These are phyloP conservation scores for Sarocladium oryzae DNA, from an alignment of 2,329 filamentous ascomycete genomes.

Conservation along the genomic window DNA sequence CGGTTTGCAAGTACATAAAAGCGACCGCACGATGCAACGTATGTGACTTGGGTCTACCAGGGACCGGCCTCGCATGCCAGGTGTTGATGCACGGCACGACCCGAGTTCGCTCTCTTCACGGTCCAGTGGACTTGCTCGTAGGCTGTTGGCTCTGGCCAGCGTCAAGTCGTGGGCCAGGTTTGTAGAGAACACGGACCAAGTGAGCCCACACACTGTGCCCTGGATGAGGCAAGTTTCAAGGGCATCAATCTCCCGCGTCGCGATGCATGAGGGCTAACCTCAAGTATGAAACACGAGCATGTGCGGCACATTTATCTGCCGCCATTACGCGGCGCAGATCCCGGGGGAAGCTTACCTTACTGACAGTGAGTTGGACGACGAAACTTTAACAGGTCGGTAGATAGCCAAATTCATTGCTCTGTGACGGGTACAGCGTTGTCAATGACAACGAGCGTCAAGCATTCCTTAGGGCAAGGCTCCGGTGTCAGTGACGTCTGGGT, in stretches of 20 bases:
- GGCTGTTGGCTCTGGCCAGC: background rate
- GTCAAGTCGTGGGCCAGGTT: background rate
- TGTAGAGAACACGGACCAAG: background rate
- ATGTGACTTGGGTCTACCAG: too few relatives aligned
- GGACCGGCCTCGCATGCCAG: background rate
- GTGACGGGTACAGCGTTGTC: background rate
- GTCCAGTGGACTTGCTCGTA: background rate
- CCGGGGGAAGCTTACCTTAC: too few relatives aligned
- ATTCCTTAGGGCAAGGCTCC: background rate
- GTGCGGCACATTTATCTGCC: background rate
- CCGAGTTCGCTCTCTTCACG: background rate
- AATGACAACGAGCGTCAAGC: background rate
- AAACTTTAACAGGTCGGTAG: too few relatives aligned
- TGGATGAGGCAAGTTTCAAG: slow-evolving; percentile 8
- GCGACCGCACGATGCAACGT: too few relatives aligned
- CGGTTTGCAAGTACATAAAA: background rate
- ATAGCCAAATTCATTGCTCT: too few relatives aligned
- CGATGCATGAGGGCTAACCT: background rate
- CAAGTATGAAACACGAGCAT: background rate
- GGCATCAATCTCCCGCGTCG: slow-evolving; percentile 2
- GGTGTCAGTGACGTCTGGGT: background rate
- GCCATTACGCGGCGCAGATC: background rate
- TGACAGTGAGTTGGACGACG: background rate
- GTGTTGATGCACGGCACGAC: background rate
- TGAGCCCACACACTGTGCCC: background rate